Evolutionary conservation across 2,329 filamentous ascomycete genomes (phyloP).

Genomic region (Geosmithia morbida): DNA sequence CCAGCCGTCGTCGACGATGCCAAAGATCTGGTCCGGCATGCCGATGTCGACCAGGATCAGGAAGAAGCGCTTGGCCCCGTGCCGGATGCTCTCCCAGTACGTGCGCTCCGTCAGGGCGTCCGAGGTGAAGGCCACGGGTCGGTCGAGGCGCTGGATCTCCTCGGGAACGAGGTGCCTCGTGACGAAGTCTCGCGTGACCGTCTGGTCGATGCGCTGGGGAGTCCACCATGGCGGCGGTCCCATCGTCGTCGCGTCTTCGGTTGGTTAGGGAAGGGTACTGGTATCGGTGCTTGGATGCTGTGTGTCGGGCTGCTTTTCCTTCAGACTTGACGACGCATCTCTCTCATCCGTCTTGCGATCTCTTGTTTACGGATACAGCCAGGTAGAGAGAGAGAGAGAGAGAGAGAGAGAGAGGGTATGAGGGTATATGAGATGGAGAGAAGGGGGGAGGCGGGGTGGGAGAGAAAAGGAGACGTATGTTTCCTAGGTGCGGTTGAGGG

Average conservation of each 20-base stretch:
- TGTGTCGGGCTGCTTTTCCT: neutral
- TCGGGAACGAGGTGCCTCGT: conserved; percentile 47
- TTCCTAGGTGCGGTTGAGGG: neutral
- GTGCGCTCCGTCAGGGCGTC: conserved; percentile 56
- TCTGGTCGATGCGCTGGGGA: conserved; percentile 50
- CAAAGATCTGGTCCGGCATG: conserved; percentile 60
- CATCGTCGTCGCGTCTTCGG: conserved; percentile 6
- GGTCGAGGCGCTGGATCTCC: conserved; percentile 47
- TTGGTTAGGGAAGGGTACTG: no score
- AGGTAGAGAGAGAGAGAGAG: no score
- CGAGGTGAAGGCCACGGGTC: conserved; percentile 47
- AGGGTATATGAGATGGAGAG: no score
- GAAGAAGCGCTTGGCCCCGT: conserved; percentile 55
- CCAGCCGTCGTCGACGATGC: conserved; percentile 62
- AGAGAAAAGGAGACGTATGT: no score
- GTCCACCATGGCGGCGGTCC: conserved; percentile 50
- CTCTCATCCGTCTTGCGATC: neutral
- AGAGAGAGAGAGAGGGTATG: no score
- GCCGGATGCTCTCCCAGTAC: conserved; percentile 65
- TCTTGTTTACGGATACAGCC: neutral
- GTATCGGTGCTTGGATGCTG: no score
- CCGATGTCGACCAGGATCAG: conserved; percentile 57
- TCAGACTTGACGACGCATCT: neutral
- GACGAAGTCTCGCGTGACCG: conserved; percentile 55
- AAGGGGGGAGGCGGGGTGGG: no score